Percentiles rank a stretch among this genome's conserved stretches.
phyloP scores from a whole-genome alignment of 768 basidiomycete genomes.

The Lactarius hatsudake region DNA sequence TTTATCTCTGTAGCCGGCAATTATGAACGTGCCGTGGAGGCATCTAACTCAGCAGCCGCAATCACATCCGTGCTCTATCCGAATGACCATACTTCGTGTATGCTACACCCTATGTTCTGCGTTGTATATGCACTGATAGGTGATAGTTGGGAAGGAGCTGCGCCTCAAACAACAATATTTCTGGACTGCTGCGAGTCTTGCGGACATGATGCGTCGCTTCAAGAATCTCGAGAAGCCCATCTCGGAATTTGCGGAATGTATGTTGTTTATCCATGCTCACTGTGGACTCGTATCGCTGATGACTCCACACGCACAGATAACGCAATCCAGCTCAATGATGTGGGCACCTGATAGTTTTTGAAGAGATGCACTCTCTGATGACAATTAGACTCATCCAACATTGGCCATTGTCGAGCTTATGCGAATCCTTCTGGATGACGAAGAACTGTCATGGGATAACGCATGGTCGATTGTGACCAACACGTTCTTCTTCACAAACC shows the following conservation, averaged over 20 bases:
- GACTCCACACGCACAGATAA: constrained; percentile 47
- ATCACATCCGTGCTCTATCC: constrained; percentile 97
- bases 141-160: constrained; percentile 75
- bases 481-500: constrained; percentile 96
- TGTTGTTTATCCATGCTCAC: constrained; percentile 28
- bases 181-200: constrained; percentile 85
- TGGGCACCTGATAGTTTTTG: constrained; percentile 35
- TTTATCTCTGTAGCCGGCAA: constrained; percentile 65
- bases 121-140: not conserved
- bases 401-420: constrained; percentile 93
- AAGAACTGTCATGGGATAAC: constrained; percentile 75
- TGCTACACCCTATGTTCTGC: constrained; percentile 8
- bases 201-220: constrained; percentile 91
- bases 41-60: constrained; percentile 86
- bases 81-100: constrained; percentile 75
- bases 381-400: constrained; percentile 82
- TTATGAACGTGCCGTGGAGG: constrained; percentile 86
- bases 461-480: constrained; percentile 90
- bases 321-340: constrained; percentile 94
- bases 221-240: constrained; percentile 84
- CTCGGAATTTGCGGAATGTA: constrained; percentile 78
- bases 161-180: constrained; percentile 97
- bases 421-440: constrained; percentile 90
- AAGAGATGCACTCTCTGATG: not conserved
- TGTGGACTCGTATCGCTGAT: not conserved